A percentile compares a stretch with the other conserved stretches of the same genome.
These are phyloP conservation scores for Chamaenerion angustifolium DNA, from an alignment of 345 rosid genomes.

Conservation along the genomic window DNA sequence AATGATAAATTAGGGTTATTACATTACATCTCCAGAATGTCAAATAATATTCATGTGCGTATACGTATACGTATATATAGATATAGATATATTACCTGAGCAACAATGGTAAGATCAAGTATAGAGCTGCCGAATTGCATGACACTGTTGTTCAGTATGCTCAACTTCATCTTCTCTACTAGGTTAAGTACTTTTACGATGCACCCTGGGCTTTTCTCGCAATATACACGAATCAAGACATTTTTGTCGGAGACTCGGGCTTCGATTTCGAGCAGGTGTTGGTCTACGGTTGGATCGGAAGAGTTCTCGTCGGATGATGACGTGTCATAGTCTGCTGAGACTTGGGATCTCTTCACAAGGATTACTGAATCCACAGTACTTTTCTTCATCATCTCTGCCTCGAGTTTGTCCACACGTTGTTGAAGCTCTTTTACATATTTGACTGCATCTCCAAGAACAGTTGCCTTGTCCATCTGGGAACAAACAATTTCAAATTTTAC, in stretches of 20 bases:
- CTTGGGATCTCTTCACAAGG: constrained; percentile 7
- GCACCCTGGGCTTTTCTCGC: constrained; percentile 10
- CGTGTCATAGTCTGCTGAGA: neutral
- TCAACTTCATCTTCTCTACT: constrained; percentile 12
- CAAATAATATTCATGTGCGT: too few species aligned
- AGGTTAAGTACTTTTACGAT: constrained; percentile 8
- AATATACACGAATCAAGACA: constrained; percentile 14
- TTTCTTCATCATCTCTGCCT: constrained; percentile 7
- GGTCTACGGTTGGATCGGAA: neutral
- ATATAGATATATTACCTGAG: constrained; percentile 13
- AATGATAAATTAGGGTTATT: neutral
- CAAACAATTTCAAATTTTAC: neutral
- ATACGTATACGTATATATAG: too few species aligned
- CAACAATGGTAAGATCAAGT: constrained; percentile 13
- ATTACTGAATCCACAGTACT: constrained; percentile 9
- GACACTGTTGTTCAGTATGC: constrained; percentile 9
- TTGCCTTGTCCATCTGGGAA: constrained; percentile 28
- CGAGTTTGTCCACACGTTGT: constrained; percentile 12
- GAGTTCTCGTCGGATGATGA: constrained; percentile 3
- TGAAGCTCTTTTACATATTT: constrained; percentile 17
- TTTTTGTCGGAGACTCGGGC: constrained; percentile 10
- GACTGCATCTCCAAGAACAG: constrained; percentile 16
- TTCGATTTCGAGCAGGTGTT: constrained; percentile 12
- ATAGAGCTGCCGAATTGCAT: constrained; percentile 17
- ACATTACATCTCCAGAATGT: too few species aligned